Evolutionary conservation across 441 rosid genomes (phyloP).

Genomic region (Jatropha podagrica): DNA sequence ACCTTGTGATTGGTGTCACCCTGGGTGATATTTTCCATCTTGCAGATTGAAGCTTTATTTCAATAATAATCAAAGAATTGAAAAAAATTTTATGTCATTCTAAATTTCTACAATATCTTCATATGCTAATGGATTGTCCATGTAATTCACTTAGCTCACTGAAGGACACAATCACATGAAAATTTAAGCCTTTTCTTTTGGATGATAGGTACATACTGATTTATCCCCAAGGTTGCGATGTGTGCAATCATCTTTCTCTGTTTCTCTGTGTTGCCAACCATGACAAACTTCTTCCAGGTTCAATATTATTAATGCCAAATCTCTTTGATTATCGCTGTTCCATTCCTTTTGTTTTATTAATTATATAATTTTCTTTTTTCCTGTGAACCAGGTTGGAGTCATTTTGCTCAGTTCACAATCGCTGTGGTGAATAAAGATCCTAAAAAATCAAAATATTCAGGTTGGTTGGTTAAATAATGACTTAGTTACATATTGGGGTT

Average conservation of each 20-base stretch:
- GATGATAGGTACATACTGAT: conserved; percentile 88
- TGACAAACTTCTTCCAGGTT: conserved; percentile 99
- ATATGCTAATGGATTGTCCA: background rate
- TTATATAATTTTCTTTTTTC: conserved; percentile 13
- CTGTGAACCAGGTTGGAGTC: conserved; percentile 86
- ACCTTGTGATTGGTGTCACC: background rate
- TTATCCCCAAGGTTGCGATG: conserved; percentile 99
- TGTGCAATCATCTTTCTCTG: conserved; percentile 93
- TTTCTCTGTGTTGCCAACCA: conserved; percentile 96
- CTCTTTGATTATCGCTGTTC: conserved; percentile 4
- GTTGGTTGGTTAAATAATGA: conserved; percentile 42
- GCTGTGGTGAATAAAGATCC: conserved; percentile 92
- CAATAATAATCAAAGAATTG: background rate
- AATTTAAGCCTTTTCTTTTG: conserved; percentile 19
- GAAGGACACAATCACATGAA: background rate
- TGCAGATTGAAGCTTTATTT: background rate
- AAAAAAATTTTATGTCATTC: background rate
- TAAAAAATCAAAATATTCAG: conserved; percentile 88
- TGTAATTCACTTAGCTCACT: background rate
- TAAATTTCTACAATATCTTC: background rate
- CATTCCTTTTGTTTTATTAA: conserved; percentile 17
- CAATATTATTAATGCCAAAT: conserved; percentile 13
- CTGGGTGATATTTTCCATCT: background rate
- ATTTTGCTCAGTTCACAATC: conserved; percentile 98
- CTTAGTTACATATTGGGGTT: conserved; percentile 9